A percentile compares a stretch with the other conserved stretches of the same genome.
phyloP scores from a whole-genome alignment of 768 basidiomycete genomes.

The Pleurotus ostreatus region DNA sequence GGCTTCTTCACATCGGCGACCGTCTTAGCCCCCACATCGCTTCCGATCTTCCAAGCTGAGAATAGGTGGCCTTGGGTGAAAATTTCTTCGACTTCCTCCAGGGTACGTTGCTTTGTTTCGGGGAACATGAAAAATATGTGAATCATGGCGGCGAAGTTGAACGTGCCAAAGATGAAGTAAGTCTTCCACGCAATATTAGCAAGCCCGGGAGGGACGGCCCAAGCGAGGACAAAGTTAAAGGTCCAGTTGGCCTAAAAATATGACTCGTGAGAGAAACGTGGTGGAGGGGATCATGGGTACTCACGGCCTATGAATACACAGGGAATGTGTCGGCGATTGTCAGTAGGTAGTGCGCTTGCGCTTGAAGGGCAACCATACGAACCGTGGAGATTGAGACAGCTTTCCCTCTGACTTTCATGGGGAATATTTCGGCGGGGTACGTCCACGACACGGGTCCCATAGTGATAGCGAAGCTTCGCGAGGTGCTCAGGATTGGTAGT shows the following conservation, averaged over 20 bases:
- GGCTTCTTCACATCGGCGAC: constrained; percentile 40
- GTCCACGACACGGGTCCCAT: constrained; percentile 79
- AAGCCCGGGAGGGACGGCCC: constrained; percentile 71
- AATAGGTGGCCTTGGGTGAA: constrained; percentile 67
- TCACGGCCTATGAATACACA: neutral
- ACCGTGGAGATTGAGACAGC: constrained; percentile 40
- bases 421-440: constrained; percentile 61
- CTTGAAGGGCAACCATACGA: neutral
- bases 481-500: neutral
- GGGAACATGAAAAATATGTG: constrained; percentile 80
- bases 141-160: constrained; percentile 69
- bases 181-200: constrained; percentile 66
- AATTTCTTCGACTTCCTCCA: constrained; percentile 79
- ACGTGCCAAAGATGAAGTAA: constrained; percentile 75
- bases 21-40: constrained; percentile 59
- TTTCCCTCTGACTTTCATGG: constrained; percentile 21
- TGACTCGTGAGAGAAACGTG: too few species aligned
- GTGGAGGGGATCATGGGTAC: constrained; percentile 15
- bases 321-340: constrained; percentile 16
- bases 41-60: constrained; percentile 66
- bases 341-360: neutral
- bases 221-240: constrained; percentile 74
- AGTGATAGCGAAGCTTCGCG: constrained; percentile 54
- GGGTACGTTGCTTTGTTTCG: constrained; percentile 66
- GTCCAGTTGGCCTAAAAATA: constrained; percentile 41